These are phyloP conservation scores for Orobanche coerulescens DNA, from an alignment of 257 asterid genomes.

Conservation along the genomic window DNA sequence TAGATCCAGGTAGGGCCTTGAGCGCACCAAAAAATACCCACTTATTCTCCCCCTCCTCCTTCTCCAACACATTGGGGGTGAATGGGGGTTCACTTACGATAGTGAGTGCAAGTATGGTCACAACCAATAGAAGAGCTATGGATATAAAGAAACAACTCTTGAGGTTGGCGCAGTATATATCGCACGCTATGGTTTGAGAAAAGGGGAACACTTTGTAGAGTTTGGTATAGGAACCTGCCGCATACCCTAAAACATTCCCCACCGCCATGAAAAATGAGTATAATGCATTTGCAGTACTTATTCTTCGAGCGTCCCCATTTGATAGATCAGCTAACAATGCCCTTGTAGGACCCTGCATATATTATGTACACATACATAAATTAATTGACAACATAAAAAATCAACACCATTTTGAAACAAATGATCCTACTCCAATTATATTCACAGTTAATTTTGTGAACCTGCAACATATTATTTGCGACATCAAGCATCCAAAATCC, in stretches of 20 bases:
- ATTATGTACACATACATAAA: background rate
- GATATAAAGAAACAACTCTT: background rate
- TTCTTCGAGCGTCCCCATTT: background rate
- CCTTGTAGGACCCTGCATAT: background rate
- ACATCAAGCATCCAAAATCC: background rate
- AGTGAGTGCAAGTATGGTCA: background rate
- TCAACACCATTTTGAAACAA: too few relatives aligned
- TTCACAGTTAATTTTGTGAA: too few relatives aligned
- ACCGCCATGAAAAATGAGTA: slow-evolving; percentile 4
- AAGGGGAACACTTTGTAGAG: background rate
- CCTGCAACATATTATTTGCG: background rate
- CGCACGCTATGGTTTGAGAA: background rate
- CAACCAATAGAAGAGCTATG: background rate
- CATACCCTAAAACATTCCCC: background rate
- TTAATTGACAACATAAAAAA: background rate
- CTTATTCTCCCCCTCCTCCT: background rate
- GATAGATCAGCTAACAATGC: background rate
- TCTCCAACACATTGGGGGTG: background rate
- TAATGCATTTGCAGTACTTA: background rate
- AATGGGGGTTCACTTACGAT: background rate
- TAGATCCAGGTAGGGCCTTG: background rate
- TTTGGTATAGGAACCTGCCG: background rate
- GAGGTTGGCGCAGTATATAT: background rate
- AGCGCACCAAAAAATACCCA: background rate
- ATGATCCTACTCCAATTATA: too few relatives aligned